Base-by-base conservation (phyloP, 208 protist genomes). In the Tritrichomonas foetus region DNA sequence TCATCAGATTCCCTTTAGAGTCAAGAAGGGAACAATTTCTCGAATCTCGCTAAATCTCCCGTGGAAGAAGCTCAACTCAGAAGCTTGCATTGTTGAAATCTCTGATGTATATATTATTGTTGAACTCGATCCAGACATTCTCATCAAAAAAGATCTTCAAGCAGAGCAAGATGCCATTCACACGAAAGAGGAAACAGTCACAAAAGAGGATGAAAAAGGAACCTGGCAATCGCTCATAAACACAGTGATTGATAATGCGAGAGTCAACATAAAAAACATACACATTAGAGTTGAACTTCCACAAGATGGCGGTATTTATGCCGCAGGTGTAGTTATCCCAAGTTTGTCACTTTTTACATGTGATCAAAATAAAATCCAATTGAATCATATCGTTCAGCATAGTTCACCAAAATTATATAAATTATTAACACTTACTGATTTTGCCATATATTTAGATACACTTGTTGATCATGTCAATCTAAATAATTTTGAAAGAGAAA, bases 81-180 rank as follows among this genome's bases (percentile, higher is more conserved):
- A 89, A n/a, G 41, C 78, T 47, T 53, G 41, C 16, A 89, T 89
- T 57, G 47, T 89, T 39, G 47, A 89, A 53, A 39, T 89, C 5
- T 57, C 47, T 30, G 78, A 89, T 89, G 78, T 89, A 20, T 89
- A 57, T 47, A 89, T 89, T 57, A n/a, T 89, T n/a, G 41, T 89
- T 1, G 16, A 44, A 20, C 47, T 47, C 3, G 78, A 89, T 57
- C 14, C 27, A 20, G 78, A 89, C 2, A 89, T 47, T 57, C 16
- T 89, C 2, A 89, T 89, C 39, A 89, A 89, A 36, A 30, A 5
- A 0, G 78, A 53, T 89, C 20, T 89, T 22, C 78, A 89, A 50
- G 78, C 78, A 14, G 27, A 44, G 0, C 20, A 57, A 33, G 36
- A 39, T 13, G 78, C 78, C 44, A 41, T 89, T 57, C 78, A 89